Evolutionary conservation across 352 stramenopile genomes (phyloP).

Genomic region (Pythium brachiatum): DNA sequence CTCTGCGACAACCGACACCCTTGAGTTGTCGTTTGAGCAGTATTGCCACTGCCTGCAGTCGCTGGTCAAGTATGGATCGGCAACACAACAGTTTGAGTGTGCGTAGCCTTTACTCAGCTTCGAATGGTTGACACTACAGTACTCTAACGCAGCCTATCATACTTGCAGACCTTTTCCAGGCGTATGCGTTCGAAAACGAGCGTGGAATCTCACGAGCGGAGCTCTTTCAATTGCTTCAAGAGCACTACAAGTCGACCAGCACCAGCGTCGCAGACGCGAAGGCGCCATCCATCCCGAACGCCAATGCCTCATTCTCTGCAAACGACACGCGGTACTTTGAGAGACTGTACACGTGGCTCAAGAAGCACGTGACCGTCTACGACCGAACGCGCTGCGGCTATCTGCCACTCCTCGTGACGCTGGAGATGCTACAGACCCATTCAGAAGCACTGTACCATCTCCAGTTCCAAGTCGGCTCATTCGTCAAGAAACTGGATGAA

Average conservation of each 20-base stretch:
- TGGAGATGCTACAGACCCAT: constrained; percentile 50
- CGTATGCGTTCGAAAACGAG: constrained; percentile 51
- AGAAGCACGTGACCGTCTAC: constrained; percentile 58
- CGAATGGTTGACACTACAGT: background rate
- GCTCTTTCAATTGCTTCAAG: constrained; percentile 52
- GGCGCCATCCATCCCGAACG: background rate
- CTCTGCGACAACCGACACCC: constrained; percentile 1
- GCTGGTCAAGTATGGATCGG: constrained; percentile 40
- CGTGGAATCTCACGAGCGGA: constrained; percentile 53
- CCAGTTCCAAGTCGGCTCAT: constrained; percentile 43
- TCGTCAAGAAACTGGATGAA: constrained; percentile 43
- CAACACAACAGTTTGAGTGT: constrained; percentile 61
- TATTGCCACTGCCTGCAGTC: constrained; percentile 46
- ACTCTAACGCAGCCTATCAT: too few relatives aligned
- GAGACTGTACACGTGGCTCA: constrained; percentile 70
- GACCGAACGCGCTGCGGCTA: constrained; percentile 37
- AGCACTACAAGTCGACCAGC: constrained; percentile 32
- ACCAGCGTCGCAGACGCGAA: background rate
- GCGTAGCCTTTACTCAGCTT: constrained; percentile 7
- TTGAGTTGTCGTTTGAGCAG: constrained; percentile 44
- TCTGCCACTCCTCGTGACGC: constrained; percentile 28
- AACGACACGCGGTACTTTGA: constrained; percentile 52
- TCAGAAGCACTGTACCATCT: constrained; percentile 41
- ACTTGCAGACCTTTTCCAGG: constrained; percentile 49
- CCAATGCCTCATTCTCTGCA: background rate